Percentiles rank a stretch among this genome's conserved stretches.
Evolutionary conservation across 1,139 yeast genomes (phyloP).

Genomic region (Yamadazyma siamensis): DNA sequence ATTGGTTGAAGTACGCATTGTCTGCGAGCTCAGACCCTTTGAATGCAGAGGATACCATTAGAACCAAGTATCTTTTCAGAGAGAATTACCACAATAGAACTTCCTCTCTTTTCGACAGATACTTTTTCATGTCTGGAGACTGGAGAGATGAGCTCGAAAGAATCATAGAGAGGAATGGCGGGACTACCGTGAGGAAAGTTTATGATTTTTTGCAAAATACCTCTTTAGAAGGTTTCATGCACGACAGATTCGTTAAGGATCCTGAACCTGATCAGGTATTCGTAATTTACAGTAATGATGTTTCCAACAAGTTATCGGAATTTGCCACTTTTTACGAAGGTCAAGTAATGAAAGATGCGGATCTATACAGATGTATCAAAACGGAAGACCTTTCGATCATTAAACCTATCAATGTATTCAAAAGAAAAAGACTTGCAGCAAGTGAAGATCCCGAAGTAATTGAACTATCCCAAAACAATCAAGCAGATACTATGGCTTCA

Average conservation of each 20-base stretch:
- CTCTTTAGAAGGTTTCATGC: constrained; percentile 3
- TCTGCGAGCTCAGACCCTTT: constrained; percentile 1
- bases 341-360: constrained; percentile 4
- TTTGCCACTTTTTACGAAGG: constrained; percentile 6
- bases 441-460: constrained; percentile 4
- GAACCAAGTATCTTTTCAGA: constrained; percentile 6
- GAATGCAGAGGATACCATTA: constrained; percentile 4
- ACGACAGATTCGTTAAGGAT: constrained; percentile 3
- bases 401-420: too few relatives aligned
- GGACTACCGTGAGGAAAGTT: constrained; percentile 1
- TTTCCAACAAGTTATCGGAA: constrained; percentile 1
- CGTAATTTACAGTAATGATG: constrained; percentile 5
- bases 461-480: too few relatives aligned
- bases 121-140: constrained; percentile 6
- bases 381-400: constrained; percentile 2
- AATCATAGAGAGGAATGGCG: constrained; percentile 5
- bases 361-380: constrained; percentile 4
- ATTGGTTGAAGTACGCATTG: constrained; percentile 6
- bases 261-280: constrained; percentile 1
- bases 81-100: constrained; percentile 2
- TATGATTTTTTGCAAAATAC: constrained; percentile 7
- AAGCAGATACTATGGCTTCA: too few relatives aligned
- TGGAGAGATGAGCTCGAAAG: constrained; percentile 4
- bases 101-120: constrained; percentile 2
- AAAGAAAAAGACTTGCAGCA: constrained; percentile 6